Conservation (phyloP, 805 yeast genomes). For the Hermanozyma aechmeae region DNA sequence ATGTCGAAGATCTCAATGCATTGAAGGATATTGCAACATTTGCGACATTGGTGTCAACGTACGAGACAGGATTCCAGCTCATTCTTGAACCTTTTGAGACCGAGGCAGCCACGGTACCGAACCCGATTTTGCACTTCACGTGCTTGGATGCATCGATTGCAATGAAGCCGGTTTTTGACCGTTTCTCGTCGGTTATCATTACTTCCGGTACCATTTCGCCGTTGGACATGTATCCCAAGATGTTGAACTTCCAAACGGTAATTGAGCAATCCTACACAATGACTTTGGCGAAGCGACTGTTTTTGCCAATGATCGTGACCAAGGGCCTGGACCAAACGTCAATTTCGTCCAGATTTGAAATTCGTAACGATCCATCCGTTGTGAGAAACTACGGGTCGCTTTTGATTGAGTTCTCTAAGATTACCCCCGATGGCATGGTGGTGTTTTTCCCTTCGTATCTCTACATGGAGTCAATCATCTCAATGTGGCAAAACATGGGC, state of each 20-base stretch:
- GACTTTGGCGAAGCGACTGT: conserved; percentile 88
- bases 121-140: conserved; percentile 86
- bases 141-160: conserved; percentile 98
- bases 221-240: conserved; percentile 95
- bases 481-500: conserved; percentile 99
- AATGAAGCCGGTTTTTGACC: conserved; percentile 91
- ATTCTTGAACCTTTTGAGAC: conserved; percentile 95
- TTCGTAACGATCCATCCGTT: conserved; percentile 94
- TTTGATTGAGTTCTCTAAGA: conserved; percentile 84
- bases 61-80: conserved; percentile 85
- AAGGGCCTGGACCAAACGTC: conserved; percentile 98
- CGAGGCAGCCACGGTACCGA: conserved; percentile 89
- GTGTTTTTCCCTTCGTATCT: conserved; percentile 95
- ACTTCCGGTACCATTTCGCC: conserved; percentile 99
- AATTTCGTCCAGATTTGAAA: conserved; percentile 91
- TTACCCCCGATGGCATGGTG: conserved; percentile 96
- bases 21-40: conserved; percentile 93
- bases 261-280: conserved; percentile 91
- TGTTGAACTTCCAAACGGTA: conserved; percentile 90
- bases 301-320: conserved; percentile 91
- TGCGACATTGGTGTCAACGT: conserved; percentile 92
- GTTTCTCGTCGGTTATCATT: conserved; percentile 84
- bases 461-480: conserved; percentile 95
- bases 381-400: conserved; percentile 94
- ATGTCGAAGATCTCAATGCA: conserved; percentile 87